Evolutionary conservation across 257 asterid species (phyloP).

Genomic region (Parsonsia alboflavescens): DNA sequence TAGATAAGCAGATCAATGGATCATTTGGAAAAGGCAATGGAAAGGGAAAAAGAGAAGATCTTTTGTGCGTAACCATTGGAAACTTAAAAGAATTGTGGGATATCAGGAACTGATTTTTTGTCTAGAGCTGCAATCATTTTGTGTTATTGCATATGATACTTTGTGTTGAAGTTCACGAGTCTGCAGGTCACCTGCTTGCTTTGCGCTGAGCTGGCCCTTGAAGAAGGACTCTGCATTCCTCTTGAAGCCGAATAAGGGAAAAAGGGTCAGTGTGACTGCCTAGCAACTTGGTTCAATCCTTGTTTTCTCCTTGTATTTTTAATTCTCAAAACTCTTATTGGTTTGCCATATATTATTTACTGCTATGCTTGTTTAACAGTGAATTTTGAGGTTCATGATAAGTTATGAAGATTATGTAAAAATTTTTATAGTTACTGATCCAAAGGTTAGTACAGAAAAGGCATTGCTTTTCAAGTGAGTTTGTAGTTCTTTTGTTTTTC

Average conservation of each 20-base stretch:
- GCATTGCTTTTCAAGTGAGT: neutral
- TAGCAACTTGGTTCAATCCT: neutral
- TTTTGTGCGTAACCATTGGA: neutral
- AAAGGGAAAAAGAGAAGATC: too few relatives aligned
- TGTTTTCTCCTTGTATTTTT: neutral
- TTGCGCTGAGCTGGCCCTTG: constrained; percentile 87
- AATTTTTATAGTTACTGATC: neutral
- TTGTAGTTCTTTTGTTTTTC: neutral
- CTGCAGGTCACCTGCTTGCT: constrained; percentile 87
- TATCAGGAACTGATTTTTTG: neutral
- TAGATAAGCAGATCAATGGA: neutral
- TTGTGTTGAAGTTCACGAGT: neutral
- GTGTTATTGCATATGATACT: constrained; percentile 6
- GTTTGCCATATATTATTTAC: neutral
- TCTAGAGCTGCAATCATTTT: neutral
- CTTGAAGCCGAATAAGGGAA: constrained; percentile 60
- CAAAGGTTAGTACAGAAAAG: neutral
- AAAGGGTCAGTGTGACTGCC: constrained; percentile 57
- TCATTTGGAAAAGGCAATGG: neutral
- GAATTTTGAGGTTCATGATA: neutral
- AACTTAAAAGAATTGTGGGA: neutral
- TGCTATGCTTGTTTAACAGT: neutral
- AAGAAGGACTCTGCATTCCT: constrained; percentile 61
- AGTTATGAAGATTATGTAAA: neutral
- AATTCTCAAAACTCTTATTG: neutral